These are phyloP conservation scores for Sugiyamaella paludigena DNA, from an alignment of 1,139 yeast species.

Conservation along the genomic window DNA sequence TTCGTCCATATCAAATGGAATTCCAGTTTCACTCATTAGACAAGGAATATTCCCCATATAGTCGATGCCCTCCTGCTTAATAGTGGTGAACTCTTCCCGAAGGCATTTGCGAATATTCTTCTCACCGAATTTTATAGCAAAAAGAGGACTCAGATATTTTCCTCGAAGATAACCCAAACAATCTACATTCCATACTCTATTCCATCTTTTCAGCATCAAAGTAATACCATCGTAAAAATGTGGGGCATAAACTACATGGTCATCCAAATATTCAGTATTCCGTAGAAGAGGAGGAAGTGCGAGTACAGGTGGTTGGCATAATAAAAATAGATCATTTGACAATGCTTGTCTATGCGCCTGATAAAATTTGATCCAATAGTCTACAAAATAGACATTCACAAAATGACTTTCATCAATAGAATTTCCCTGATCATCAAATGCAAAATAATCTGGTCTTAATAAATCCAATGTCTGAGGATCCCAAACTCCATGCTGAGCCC, in stretches of 20 bases:
- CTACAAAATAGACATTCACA: slow-evolving; percentile 59
- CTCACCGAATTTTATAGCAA: slow-evolving; percentile 78
- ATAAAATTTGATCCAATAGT: slow-evolving; percentile 54
- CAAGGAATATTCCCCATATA: slow-evolving; percentile 66
- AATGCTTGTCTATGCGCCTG: slow-evolving; percentile 46
- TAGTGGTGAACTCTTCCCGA: slow-evolving; percentile 58
- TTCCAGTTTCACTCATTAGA: slow-evolving; percentile 83
- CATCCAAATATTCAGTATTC: slow-evolving; percentile 54
- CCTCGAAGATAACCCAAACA: slow-evolving; percentile 79
- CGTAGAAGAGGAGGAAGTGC: slow-evolving; percentile 71
- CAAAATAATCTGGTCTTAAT: slow-evolving; percentile 48
- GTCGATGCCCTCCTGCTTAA: slow-evolving; percentile 57
- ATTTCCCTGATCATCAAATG: slow-evolving; percentile 43
- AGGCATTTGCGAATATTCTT: slow-evolving; percentile 68
- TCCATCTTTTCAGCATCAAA: slow-evolving; percentile 78
- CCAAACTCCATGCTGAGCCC: slow-evolving; percentile 79
- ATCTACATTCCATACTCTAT: slow-evolving; percentile 62
- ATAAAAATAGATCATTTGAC: slow-evolving; percentile 50
- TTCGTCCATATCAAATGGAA: slow-evolving; percentile 89
- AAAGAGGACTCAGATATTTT: slow-evolving; percentile 63
- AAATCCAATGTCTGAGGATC: slow-evolving; percentile 43
- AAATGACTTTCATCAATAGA: slow-evolving; percentile 56
- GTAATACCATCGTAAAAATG: slow-evolving; percentile 92
- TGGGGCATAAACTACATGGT: slow-evolving; percentile 67
- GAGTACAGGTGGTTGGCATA: slow-evolving; percentile 82